Evolutionary conservation across 495 filamentous ascomycete genomes (phyloP), one percentile per base, ranked within the genome.

Genomic region (Xylaria cubensis): DNA sequence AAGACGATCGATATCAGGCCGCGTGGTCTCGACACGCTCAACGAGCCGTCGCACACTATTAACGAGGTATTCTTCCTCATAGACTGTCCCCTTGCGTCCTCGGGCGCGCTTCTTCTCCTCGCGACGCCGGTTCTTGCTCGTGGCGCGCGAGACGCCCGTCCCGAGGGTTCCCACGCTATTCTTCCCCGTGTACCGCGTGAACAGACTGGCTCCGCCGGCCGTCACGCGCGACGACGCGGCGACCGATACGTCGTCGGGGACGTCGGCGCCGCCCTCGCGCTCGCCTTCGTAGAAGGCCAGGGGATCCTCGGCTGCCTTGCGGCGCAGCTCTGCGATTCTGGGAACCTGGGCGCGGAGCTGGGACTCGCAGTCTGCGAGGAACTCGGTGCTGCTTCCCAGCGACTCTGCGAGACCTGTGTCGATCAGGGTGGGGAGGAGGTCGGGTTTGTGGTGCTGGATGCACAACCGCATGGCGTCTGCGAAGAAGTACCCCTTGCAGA

Each of bases 51-150:
- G 86, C 44, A 97, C 90, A 73, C 90, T 93, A 76, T 93, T 95
- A 56, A 97, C 90, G 13, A 99, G 86, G 79, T 99, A 98, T 81
- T 98, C 96, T 79, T 98, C 96, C 77, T 99, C 96, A 78, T 98
- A 99, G 5, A 99, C 92, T 53, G 91, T 97, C 19, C 96, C 96
- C 85, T 98, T 97, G 80, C 97, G 93, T 17, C 96, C 96, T 34
- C 93, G 87, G 0, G 96, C 96, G 8, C 94, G 88, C 88, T 99
- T 99, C 76, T 97, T 90, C 85, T 99, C 96, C 80, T 98, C 96
- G 19, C 93, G 85, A 19, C 90, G 85, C 19, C 94, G 88, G 71
- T 95, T 97, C 84, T 93, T 94, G 64, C 89, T 91, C 39, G 94
- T 97, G 61, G 90, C 90, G 12, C 94, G 86, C 24, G 92, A 91